Evolutionary conservation across 345 rosid species (phyloP).

Genomic region (Turnera subulata): DNA sequence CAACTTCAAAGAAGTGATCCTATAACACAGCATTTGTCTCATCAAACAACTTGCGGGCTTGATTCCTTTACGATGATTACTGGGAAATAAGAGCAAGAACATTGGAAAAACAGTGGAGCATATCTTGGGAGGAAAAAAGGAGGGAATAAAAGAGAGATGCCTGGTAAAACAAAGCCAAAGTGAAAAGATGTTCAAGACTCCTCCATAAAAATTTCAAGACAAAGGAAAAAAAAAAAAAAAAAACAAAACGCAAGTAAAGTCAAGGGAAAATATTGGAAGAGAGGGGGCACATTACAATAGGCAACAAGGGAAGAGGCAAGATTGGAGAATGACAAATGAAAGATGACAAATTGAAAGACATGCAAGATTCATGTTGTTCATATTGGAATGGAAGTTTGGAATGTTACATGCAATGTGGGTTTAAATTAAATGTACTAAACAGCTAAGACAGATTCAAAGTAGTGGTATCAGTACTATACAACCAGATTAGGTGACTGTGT

Average conservation of each 20-base stretch:
- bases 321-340: slow-evolving; percentile 18
- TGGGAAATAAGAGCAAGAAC: not conserved
- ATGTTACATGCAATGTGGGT: not conserved
- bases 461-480: too few species aligned
- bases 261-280: slow-evolving; percentile 12
- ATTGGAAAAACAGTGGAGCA: slow-evolving; percentile 9
- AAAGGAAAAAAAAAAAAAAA: slow-evolving; percentile 15
- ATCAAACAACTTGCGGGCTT: not conserved
- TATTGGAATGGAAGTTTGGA: not conserved
- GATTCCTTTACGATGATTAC: not conserved
- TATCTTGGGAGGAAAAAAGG: slow-evolving; percentile 7
- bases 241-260: slow-evolving; percentile 4
- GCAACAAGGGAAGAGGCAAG: slow-evolving; percentile 17
- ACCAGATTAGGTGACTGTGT: too few species aligned
- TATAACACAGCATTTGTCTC: not conserved
- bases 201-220: slow-evolving; percentile 9
- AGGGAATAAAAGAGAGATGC: not conserved
- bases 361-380: not conserved
- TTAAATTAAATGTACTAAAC: not conserved
- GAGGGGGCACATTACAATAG: slow-evolving; percentile 19
- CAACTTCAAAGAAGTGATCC: not conserved
- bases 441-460: not conserved
- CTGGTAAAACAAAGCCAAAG: slow-evolving; percentile 18
- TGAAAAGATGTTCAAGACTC: not conserved
- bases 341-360: slow-evolving; percentile 19